These are phyloP conservation scores for Ostreobium quekettii DNA, from an alignment of 139 green algal genomes.

Conservation along the genomic window DNA sequence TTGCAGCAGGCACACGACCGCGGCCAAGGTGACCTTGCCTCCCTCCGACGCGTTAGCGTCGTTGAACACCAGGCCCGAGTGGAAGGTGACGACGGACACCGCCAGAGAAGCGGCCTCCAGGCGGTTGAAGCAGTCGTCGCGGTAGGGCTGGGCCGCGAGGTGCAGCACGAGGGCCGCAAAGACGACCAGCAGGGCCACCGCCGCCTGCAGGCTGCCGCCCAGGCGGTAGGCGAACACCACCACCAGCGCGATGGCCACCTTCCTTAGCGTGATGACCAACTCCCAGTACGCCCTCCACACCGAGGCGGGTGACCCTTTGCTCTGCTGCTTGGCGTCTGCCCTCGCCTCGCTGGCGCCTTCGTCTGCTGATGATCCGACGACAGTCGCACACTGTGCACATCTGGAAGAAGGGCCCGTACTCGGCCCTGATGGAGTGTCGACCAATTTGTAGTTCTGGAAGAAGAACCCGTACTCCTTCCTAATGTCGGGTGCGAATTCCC, in stretches of 20 bases:
- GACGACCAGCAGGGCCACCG: slow-evolving; percentile 11
- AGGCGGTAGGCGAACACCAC: slow-evolving; percentile 19
- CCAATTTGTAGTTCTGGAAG: too few species aligned
- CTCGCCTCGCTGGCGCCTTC: too few species aligned
- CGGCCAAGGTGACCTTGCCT: slow-evolving; percentile 7
- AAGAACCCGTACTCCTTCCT: slow-evolving; percentile 10
- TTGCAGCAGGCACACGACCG: too few species aligned
- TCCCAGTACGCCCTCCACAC: slow-evolving; percentile 21
- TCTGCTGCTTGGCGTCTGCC: too few species aligned
- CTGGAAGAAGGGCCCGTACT: too few species aligned
- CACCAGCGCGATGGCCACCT: slow-evolving; percentile 6
- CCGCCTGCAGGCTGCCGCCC: slow-evolving; percentile 13
- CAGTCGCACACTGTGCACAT: too few species aligned
- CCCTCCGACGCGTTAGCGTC: slow-evolving; percentile 10
- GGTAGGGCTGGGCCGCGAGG: slow-evolving; percentile 10
- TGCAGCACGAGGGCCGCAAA: slow-evolving; percentile 8
- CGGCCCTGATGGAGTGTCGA: too few species aligned
- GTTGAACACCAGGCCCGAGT: slow-evolving; percentile 19
- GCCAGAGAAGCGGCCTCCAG: slow-evolving; percentile 11
- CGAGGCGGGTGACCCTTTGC: too few species aligned
- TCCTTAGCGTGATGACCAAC: slow-evolving; percentile 15
- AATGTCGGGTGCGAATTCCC: not conserved
- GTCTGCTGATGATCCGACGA: too few species aligned
- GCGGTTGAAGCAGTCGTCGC: slow-evolving; percentile 9
- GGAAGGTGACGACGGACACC: slow-evolving; percentile 17